Evolutionary conservation across 257 asterid species (phyloP).

Genomic region (Salvia rosmarinus): DNA sequence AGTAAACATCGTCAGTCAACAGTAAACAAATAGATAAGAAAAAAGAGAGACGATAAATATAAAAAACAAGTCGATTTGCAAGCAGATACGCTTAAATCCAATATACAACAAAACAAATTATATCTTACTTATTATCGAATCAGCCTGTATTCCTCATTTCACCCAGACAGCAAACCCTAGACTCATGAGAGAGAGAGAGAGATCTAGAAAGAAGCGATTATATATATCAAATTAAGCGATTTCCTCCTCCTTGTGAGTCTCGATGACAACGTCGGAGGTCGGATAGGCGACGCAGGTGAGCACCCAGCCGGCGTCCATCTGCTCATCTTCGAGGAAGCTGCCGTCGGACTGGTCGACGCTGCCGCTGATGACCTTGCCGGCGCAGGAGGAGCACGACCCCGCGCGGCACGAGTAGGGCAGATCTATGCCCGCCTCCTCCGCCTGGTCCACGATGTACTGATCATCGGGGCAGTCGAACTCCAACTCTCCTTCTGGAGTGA

Average conservation of each 20-base stretch:
- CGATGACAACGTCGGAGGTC: conserved; percentile 50
- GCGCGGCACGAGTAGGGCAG: conserved; percentile 91
- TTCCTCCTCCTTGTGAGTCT: conserved; percentile 83
- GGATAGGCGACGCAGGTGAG: conserved; percentile 80
- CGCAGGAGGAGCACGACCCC: conserved; percentile 89
- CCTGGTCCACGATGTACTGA: conserved; percentile 62
- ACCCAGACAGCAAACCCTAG: neutral
- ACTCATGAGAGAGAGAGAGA: neutral
- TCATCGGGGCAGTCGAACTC: conserved; percentile 53
- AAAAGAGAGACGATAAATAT: neutral
- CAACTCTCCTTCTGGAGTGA: conserved; percentile 53
- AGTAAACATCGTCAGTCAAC: too few relatives aligned
- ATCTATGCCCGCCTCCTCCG: conserved; percentile 68
- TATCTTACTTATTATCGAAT: neutral
- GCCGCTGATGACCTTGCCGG: conserved; percentile 62
- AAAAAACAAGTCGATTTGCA: neutral
- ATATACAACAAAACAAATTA: neutral
- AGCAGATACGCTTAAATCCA: neutral
- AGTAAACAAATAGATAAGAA: too few relatives aligned
- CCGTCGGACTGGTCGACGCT: conserved; percentile 72
- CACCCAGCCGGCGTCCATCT: conserved; percentile 57
- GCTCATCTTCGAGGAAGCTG: conserved; percentile 78
- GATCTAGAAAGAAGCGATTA: neutral
- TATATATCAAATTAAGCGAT: conserved; percentile 31
- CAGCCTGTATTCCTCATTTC: neutral